Evolutionary conservation across 2,329 filamentous ascomycete species (phyloP).

Genomic region (Trichoderma simmonsii): DNA sequence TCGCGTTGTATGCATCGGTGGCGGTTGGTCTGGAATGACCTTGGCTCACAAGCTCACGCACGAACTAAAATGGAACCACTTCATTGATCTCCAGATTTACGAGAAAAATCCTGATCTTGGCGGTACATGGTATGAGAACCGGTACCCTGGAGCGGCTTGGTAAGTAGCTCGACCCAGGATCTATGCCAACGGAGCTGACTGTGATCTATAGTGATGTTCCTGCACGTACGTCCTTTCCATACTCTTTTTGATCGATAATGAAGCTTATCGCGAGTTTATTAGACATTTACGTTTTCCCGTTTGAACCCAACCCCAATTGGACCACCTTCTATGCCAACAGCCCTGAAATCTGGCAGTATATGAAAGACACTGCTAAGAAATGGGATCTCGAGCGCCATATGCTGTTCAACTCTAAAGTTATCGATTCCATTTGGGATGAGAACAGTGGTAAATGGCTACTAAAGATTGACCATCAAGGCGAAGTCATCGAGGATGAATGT

Average conservation of each 20-base stretch:
- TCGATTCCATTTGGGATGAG: not conserved
- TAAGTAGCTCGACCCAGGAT: no score
- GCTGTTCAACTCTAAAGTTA: not conserved
- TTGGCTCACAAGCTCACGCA: not conserved
- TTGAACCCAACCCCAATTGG: not conserved
- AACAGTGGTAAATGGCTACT: no score
- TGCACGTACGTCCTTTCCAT: no score
- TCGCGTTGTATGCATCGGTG: not conserved
- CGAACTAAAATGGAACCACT: not conserved
- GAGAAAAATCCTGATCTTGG: not conserved
- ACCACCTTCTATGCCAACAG: not conserved
- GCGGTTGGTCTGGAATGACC: not conserved
- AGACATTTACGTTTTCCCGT: not conserved
- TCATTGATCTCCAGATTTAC: not conserved
- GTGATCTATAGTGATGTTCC: no score
- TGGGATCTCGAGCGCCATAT: not conserved
- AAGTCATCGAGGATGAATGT: no score
- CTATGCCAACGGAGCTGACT: no score
- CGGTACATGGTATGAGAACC: not conserved
- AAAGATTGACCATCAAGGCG: no score
- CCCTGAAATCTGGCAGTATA: constrained; percentile 1
- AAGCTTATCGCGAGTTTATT: not conserved
- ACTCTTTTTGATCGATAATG: not conserved
- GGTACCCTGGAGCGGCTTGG: no score
- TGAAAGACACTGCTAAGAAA: not conserved